Evolutionary conservation across 139 green algal species (phyloP).

Genomic region (Chlamydomonas sp.): DNA sequence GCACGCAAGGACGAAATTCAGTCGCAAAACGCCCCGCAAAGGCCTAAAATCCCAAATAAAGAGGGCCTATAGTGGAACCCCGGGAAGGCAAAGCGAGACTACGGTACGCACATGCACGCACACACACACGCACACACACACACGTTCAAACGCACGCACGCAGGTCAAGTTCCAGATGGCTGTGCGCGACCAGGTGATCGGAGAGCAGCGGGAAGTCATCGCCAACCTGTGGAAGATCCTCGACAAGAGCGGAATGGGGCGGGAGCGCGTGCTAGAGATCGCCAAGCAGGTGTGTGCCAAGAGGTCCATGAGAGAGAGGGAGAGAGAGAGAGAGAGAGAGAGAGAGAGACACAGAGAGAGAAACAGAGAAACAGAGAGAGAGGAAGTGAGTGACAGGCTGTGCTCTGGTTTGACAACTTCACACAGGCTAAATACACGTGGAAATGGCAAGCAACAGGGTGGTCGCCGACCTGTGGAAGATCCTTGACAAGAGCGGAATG

Average conservation of each 20-base stretch:
- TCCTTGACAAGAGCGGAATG: constrained; percentile 44
- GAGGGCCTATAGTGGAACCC: no score
- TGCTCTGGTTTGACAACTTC: no score
- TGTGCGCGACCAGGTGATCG: constrained; percentile 64
- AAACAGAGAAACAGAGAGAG: no score
- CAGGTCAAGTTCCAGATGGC: constrained; percentile 73
- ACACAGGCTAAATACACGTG: no score
- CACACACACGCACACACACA: no score
- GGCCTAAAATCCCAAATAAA: no score
- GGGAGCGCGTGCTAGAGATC: constrained; percentile 29
- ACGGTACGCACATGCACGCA: no score
- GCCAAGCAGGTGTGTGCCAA: constrained; percentile 25
- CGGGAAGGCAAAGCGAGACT: no score
- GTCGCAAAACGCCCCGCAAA: no score
- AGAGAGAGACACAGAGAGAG: neutral
- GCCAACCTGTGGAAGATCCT: constrained; percentile 60
- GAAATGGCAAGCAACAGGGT: constrained; percentile 15
- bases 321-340: neutral
- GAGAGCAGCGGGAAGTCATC: constrained; percentile 58
- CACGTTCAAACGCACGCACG: no score
- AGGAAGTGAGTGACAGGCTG: no score
- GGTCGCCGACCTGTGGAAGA: constrained; percentile 51
- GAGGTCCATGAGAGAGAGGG: neutral
- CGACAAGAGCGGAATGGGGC: constrained; percentile 37
- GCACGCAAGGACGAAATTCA: no score